A percentile compares a stretch with the other conserved stretches of the same genome.
Evolutionary conservation across 768 basidiomycete species (phyloP).

Genomic region (Macrolepiota fuliginosa): DNA sequence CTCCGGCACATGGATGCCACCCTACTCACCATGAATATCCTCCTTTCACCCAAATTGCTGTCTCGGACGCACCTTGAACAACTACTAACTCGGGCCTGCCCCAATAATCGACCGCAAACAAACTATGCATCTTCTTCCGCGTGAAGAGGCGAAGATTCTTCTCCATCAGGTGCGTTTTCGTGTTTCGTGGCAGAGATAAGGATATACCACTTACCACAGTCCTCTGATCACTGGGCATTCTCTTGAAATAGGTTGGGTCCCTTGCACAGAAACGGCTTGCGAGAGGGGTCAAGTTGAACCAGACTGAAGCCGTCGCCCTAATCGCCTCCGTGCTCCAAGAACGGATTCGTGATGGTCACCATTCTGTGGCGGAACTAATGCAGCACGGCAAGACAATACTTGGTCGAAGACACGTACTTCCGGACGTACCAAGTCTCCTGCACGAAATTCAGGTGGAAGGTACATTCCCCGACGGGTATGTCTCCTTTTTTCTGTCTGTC

Average conservation of each 20-base stretch:
- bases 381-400: conserved; percentile 86
- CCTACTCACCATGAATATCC: background rate
- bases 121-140: conserved; percentile 67
- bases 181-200: background rate
- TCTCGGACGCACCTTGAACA: background rate
- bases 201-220: background rate
- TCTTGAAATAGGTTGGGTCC: conserved; percentile 60
- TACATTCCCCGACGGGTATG: conserved; percentile 83
- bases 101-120: background rate
- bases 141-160: conserved; percentile 73
- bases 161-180: conserved; percentile 55
- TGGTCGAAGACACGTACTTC: conserved; percentile 85
- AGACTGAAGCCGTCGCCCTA: conserved; percentile 84
- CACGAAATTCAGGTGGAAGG: conserved; percentile 95
- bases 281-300: conserved; percentile 85
- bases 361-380: conserved; percentile 91
- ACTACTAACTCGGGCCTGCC: background rate
- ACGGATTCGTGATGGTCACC: conserved; percentile 85
- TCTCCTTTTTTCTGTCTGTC: background rate
- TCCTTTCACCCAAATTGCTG: background rate
- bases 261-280: conserved; percentile 95
- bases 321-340: conserved; percentile 94
- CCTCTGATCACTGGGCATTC: background rate
- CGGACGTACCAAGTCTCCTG: conserved; percentile 70
- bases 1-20: background rate